Conservation (phyloP, 495 filamentous ascomycete species). For the Hypoxylon rickii region DNA sequence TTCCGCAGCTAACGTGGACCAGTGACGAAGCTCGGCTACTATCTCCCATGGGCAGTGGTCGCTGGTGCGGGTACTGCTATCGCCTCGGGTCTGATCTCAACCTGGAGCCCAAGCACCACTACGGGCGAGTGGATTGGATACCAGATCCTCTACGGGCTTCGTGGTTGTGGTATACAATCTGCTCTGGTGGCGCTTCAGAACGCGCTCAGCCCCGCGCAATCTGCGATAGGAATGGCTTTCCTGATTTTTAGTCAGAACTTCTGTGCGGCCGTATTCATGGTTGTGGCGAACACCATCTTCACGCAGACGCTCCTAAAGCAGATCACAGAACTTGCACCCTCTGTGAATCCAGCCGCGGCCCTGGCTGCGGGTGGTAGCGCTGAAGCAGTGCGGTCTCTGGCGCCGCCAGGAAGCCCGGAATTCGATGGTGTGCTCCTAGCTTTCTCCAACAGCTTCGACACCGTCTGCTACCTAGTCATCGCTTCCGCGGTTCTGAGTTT, state of each 20-base stretch:
- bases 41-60: conserved; percentile 53
- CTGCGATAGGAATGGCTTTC: conserved; percentile 56
- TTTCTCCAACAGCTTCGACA: conserved; percentile 48
- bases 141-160: conserved; percentile 60
- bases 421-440: conserved; percentile 44
- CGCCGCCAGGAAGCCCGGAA: conserved; percentile 45
- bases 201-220: conserved; percentile 46
- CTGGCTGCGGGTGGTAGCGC: conserved; percentile 45
- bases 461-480: conserved; percentile 48
- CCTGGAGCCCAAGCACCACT: conserved; percentile 49
- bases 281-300: conserved; percentile 57
- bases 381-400: conserved; percentile 44
- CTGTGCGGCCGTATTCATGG: conserved; percentile 55
- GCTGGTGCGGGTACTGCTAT: conserved; percentile 62
- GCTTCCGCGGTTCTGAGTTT: conserved; percentile 37
- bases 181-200: conserved; percentile 61
- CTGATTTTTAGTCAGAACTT: conserved; percentile 60
- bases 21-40: conserved; percentile 53
- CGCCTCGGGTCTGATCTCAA: conserved; percentile 57
- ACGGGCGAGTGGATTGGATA: conserved; percentile 63
- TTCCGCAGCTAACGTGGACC: too few species aligned
- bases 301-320: conserved; percentile 46
- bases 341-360: conserved; percentile 42
- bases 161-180: conserved; percentile 56
- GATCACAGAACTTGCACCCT: conserved; percentile 44